Evolutionary conservation across 176 grass and related monocot genomes (phyloP), one percentile per base, ranked within the genome.

Genomic region (Cenchrus purpureus): DNA sequence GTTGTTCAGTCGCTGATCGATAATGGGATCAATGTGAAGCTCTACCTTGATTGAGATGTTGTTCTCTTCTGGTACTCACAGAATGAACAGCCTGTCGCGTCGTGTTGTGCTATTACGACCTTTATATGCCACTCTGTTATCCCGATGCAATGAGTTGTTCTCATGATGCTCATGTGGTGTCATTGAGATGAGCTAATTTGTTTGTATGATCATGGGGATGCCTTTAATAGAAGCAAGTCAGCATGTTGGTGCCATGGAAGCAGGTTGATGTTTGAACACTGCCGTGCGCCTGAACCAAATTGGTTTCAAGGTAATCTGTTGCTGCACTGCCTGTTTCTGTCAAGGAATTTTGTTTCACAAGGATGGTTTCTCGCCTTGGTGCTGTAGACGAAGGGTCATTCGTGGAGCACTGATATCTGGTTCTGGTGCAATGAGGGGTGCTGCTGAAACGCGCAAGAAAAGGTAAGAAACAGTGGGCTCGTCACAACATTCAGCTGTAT

Each of bases 351-450:
- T 53, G 52, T 13, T 14, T 15, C 52, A 13, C 13, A 53, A 25
- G 25, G 25, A 25, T 25, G 25, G 25, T 25, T 25, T 25, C 25
- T 25, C 25, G 25, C 25, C 25, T 25, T 25, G 25, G 25, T 25
- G 25, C 25, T 25, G 25, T 25, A 25, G 55, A 58, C 6, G 73
- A 95, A 95, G 89, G 79, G 85, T 8, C 92, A 84, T 12, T 99
- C 86, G 6, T 85, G 86, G 70, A 99, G 91, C 68, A 79, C 94
- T 32, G 90, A 96, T 25, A 92, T 99, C 46, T 99, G 97, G 97
- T 99, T 99, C 46, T 99, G 97, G 97, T 99, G 97, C 93, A 99
- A 96, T 77, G 97, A 99, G 77, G 91, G 97, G 20, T 91, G 50
- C 63, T 99, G 82, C 77, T 94, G 5, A 99, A 99, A 83, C 94